These are phyloP conservation scores for Penicillium occitanis DNA, from an alignment of 2,329 filamentous ascomycete species.

Conservation along the genomic window DNA sequence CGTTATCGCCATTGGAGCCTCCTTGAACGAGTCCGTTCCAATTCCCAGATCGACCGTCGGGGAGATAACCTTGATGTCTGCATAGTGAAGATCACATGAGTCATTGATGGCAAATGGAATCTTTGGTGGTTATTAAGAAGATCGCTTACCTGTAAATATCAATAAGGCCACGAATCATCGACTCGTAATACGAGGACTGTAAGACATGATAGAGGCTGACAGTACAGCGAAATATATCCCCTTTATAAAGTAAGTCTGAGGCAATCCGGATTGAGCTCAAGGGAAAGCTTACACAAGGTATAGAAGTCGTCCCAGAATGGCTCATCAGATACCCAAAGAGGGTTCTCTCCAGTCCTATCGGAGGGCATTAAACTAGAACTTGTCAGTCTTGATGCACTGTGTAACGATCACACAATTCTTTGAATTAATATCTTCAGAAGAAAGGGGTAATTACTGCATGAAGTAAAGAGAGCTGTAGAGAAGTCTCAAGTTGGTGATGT, in stretches of 20 bases:
- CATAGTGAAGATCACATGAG: not conserved
- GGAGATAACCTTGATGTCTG: conserved; percentile 57
- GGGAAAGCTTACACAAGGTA: conserved; percentile 49
- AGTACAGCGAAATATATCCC: conserved; percentile 65
- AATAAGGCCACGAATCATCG: conserved; percentile 65
- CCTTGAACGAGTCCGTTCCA: conserved; percentile 64
- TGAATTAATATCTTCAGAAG: not conserved
- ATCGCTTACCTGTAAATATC: conserved; percentile 63
- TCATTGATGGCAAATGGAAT: not conserved
- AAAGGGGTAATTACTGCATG: conserved; percentile 49
- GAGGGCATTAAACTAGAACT: conserved; percentile 57
- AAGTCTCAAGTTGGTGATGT: conserved; percentile 31
- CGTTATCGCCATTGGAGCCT: conserved; percentile 69
- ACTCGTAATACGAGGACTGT: conserved; percentile 62
- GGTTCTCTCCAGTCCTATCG: conserved; percentile 70
- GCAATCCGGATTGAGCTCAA: not conserved
- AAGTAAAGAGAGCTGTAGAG: conserved; percentile 54
- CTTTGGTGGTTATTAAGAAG: not conserved
- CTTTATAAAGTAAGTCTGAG: conserved; percentile 34
- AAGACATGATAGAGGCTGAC: conserved; percentile 66
- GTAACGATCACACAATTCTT: not conserved
- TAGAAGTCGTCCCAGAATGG: conserved; percentile 72
- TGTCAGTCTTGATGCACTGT: not conserved
- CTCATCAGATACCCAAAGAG: conserved; percentile 62
- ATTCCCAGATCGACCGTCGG: conserved; percentile 66